A percentile compares a stretch with the other conserved stretches of the same genome.
These are phyloP conservation scores for Beauveria scarabaeidicola DNA, from an alignment of 2,329 filamentous ascomycete species.

Conservation along the genomic window DNA sequence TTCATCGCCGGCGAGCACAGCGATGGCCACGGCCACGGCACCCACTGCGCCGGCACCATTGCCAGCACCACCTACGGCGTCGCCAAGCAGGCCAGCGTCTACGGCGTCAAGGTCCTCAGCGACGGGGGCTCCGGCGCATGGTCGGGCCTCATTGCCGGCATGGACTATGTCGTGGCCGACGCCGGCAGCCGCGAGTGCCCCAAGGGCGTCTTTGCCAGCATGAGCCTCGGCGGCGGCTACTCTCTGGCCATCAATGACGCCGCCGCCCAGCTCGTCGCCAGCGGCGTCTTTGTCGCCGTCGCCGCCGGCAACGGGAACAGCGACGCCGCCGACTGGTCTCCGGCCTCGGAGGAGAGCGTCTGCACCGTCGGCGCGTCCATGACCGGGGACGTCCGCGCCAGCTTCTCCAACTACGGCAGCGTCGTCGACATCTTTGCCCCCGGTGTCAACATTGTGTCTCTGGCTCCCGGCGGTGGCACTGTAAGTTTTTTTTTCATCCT, in stretches of 20 bases:
- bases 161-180: slow-evolving; percentile 33
- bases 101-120: slow-evolving; percentile 38
- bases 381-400: slow-evolving; percentile 27
- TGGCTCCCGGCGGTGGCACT: slow-evolving; percentile 33
- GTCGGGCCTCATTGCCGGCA: slow-evolving; percentile 35
- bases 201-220: slow-evolving; percentile 40
- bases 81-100: slow-evolving; percentile 35
- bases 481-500: slow-evolving; percentile 14
- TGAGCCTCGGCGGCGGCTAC: slow-evolving; percentile 43
- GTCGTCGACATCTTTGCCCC: slow-evolving; percentile 42
- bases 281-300: slow-evolving; percentile 44
- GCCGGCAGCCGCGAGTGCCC: slow-evolving; percentile 27
- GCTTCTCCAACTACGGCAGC: slow-evolving; percentile 42
- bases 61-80: slow-evolving; percentile 35
- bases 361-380: slow-evolving; percentile 43
- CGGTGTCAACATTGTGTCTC: slow-evolving; percentile 34
- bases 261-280: slow-evolving; percentile 31
- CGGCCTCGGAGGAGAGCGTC: slow-evolving; percentile 34
- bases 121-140: slow-evolving; percentile 27
- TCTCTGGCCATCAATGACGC: slow-evolving; percentile 40
- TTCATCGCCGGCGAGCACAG: slow-evolving; percentile 27
- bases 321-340: slow-evolving; percentile 36
- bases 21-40: slow-evolving; percentile 39
- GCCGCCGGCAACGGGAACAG: slow-evolving; percentile 43
- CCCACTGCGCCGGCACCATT: slow-evolving; percentile 38